A percentile compares a stretch with the other conserved stretches of the same genome.
Evolutionary conservation across 306 rosid species (phyloP).

Genomic region (Medicago truncatula): MtrunA17r5.0-ANR NC_053042.1:6606001-6606500

Average conservation of each 20-base stretch:
- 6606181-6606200: no score
- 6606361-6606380: conserved; percentile 53
- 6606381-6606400: conserved; percentile 83
- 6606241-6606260: no score
- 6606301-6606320: no score
- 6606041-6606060: not conserved
- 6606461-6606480: conserved; percentile 92
- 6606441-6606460: conserved; percentile 76
- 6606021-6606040: not conserved
- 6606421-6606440: conserved; percentile 77
- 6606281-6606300: no score
- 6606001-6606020: not conserved
- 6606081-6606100: not conserved
- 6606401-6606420: conserved; percentile 98
- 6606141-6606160: not conserved
- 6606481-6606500: conserved; percentile 99
- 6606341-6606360: conserved; percentile 3
- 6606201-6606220: no score
- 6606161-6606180: no score
- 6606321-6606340: not conserved
- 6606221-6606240: no score
- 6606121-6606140: conserved; percentile 25
- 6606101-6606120: not conserved
- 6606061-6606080: conserved; percentile 3
- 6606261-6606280: no score